phyloP scores from a whole-genome alignment of 108 stramenopile genomes.

The Skeletonema menzelii region DNA sequence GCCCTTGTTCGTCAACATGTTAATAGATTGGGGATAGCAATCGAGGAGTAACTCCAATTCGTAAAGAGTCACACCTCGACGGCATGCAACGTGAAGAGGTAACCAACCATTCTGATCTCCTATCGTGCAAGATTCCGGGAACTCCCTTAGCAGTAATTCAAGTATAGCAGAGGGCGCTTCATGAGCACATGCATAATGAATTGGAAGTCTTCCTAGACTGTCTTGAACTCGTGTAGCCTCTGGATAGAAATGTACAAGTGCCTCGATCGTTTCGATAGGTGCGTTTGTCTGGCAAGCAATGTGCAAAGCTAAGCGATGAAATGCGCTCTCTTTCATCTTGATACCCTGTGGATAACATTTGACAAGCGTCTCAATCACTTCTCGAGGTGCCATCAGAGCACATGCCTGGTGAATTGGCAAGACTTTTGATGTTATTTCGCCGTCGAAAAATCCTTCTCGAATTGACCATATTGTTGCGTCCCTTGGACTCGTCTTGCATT shows the following conservation, averaged over 20 bases:
- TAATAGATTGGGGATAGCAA: slow-evolving; percentile 18
- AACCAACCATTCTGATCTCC: slow-evolving; percentile 71
- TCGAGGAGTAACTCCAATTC: slow-evolving; percentile 9
- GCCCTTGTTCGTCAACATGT: slow-evolving; percentile 65
- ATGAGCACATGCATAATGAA: slow-evolving; percentile 74
- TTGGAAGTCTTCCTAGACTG: slow-evolving; percentile 48
- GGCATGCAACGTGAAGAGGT: slow-evolving; percentile 38
- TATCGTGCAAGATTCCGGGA: slow-evolving; percentile 57
- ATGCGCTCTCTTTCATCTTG: slow-evolving; percentile 54
- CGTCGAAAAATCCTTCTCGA: slow-evolving; percentile 64
- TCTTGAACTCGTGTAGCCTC: slow-evolving; percentile 59
- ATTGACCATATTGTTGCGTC: slow-evolving; percentile 14
- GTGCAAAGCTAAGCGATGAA: slow-evolving; percentile 67
- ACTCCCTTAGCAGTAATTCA: slow-evolving; percentile 44
- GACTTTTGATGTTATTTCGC: slow-evolving; percentile 56
- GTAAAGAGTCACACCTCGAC: slow-evolving; percentile 11
- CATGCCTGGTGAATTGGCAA: slow-evolving; percentile 73
- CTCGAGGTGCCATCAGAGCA: slow-evolving; percentile 24
- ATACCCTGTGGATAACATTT: slow-evolving; percentile 55
- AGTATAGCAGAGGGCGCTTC: slow-evolving; percentile 54
- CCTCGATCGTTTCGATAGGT: slow-evolving; percentile 45
- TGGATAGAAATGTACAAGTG: slow-evolving; percentile 49
- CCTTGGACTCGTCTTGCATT: slow-evolving; percentile 7
- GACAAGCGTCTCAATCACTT: slow-evolving; percentile 53
- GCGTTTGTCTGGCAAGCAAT: slow-evolving; percentile 80